Percentiles rank a stretch among this genome's conserved stretches.
phyloP scores from a whole-genome alignment of 2,329 filamentous ascomycete genomes.

The Cladosporium sp. region DNA sequence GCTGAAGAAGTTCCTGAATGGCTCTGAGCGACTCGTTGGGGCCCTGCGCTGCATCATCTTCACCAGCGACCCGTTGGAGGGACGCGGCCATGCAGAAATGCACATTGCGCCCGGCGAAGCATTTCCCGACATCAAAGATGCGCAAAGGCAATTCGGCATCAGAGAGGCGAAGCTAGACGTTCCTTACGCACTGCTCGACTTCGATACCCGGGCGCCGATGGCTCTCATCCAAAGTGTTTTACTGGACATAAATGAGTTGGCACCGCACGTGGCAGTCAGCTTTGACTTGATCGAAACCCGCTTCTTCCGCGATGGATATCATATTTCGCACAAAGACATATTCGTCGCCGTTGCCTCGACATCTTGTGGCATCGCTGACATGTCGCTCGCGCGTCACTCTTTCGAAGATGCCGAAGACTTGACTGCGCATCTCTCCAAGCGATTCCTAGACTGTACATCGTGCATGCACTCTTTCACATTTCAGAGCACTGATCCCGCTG shows the following conservation, averaged over 20 bases:
- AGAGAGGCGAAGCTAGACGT: background rate
- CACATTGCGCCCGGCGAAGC: background rate
- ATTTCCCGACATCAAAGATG: background rate
- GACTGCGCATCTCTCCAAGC: background rate
- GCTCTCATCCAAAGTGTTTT: background rate
- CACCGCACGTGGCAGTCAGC: background rate
- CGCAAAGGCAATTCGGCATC: background rate
- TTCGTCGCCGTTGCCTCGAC: background rate
- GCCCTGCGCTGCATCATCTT: background rate
- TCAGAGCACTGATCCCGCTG: background rate
- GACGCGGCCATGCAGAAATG: background rate
- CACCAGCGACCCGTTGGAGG: background rate
- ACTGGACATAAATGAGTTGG: background rate
- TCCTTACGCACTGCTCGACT: background rate
- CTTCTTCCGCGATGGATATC: background rate
- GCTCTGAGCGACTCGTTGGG: background rate
- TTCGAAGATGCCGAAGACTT: background rate
- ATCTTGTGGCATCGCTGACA: background rate
- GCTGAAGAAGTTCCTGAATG: background rate
- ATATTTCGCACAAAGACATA: background rate
- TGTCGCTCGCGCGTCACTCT: background rate
- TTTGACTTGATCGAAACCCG: background rate
- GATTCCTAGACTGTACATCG: background rate
- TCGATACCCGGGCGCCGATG: background rate
- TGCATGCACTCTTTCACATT: background rate